These are phyloP conservation scores for Fusarium bulbicola DNA, from an alignment of 2,329 filamentous ascomycete genomes.

Conservation along the genomic window DNA sequence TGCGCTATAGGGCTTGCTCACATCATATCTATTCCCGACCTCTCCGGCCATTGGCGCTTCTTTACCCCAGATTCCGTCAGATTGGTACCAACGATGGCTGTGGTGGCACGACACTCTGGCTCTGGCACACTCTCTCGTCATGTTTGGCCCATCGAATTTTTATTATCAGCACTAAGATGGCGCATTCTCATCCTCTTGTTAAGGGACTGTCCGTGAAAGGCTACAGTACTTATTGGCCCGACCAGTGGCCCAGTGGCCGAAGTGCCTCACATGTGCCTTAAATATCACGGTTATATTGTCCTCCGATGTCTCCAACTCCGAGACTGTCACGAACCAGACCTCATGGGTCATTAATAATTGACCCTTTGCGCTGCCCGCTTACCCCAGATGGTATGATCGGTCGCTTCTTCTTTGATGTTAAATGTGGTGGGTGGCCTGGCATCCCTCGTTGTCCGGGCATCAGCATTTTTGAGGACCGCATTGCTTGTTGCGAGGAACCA, in stretches of 20 bases:
- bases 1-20: not conserved
- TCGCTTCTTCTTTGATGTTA: not conserved
- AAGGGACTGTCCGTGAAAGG: not conserved
- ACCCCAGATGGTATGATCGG: not conserved
- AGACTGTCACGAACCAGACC: not conserved
- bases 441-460: too few species aligned
- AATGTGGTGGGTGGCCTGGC: not conserved
- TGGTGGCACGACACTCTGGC: not conserved
- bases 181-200: not conserved
- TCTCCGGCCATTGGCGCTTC: not conserved
- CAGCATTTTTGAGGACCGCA: too few species aligned
- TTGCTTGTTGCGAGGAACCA: rapidly evolving
- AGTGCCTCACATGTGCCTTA: not conserved
- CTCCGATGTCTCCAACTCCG: not conserved
- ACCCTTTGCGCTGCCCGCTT: rapidly evolving
- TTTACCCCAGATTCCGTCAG: not conserved
- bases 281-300: not conserved
- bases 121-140: not conserved
- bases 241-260: not conserved
- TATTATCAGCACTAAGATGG: not conserved
- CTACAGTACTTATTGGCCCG: not conserved
- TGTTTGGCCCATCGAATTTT: not conserved
- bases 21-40: not conserved
- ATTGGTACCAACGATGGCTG: rapidly evolving
- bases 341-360: not conserved